Evolutionary conservation across 768 basidiomycete genomes (phyloP).

Genomic region (Sistotremastrum niveocremeum): DNA sequence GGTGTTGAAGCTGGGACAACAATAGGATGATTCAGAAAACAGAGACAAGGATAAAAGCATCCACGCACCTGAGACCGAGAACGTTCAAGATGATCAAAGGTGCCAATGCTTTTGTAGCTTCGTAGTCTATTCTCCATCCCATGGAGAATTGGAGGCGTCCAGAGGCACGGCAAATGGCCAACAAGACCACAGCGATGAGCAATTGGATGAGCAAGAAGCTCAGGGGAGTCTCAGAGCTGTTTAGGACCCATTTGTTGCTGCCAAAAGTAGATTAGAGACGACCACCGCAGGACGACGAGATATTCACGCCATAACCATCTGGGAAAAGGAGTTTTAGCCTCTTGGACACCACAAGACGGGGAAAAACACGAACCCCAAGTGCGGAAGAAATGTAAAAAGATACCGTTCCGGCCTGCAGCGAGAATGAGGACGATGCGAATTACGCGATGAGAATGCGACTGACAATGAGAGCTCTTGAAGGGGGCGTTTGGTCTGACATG

Average conservation of each 20-base stretch:
- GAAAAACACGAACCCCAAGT: slow-evolving; percentile 47
- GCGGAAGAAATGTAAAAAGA: slow-evolving; percentile 84
- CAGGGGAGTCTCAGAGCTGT: slow-evolving; percentile 56
- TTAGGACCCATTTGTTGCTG: slow-evolving; percentile 89
- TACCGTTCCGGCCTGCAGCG: slow-evolving; percentile 53
- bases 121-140: slow-evolving; percentile 22
- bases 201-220: slow-evolving; percentile 83
- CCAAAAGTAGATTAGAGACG: slow-evolving; percentile 1
- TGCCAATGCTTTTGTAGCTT: slow-evolving; percentile 55
- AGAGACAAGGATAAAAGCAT: slow-evolving; percentile 3
- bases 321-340: slow-evolving; percentile 1
- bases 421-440: slow-evolving; percentile 16
- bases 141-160: slow-evolving; percentile 47
- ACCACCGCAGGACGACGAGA: slow-evolving; percentile 11
- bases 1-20: slow-evolving; percentile 60
- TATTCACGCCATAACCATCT: slow-evolving; percentile 86
- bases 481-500: slow-evolving; percentile 12
- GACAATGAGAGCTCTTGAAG: slow-evolving; percentile 36
- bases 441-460: slow-evolving; percentile 10
- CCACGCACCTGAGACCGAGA: slow-evolving; percentile 59
- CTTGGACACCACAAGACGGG: background rate
- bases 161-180: slow-evolving; percentile 45
- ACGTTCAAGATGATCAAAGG: slow-evolving; percentile 71
- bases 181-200: slow-evolving; percentile 63
- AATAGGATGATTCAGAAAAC: background rate